phyloP scores from a whole-genome alignment of 192 early-diverging fungal species.

The Podila verticillata region DNA sequence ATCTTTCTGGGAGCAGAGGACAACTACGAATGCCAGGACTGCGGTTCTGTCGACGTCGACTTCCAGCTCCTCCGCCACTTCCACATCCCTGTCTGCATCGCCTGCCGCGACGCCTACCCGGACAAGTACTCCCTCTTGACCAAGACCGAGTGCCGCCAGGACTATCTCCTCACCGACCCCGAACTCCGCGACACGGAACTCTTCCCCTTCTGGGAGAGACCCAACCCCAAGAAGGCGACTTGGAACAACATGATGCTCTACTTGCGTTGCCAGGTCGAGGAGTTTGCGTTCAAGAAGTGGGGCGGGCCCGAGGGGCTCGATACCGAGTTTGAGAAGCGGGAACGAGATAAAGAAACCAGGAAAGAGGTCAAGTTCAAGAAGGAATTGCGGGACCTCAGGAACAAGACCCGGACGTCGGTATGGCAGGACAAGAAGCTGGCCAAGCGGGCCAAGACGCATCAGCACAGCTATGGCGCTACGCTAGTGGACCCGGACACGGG shows the following conservation, averaged over 20 bases:
- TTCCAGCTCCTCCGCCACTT: conserved; percentile 76
- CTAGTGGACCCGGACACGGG: conserved; percentile 61
- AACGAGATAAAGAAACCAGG: conserved; percentile 77
- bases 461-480: conserved; percentile 75
- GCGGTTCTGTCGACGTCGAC: conserved; percentile 87
- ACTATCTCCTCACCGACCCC: conserved; percentile 94
- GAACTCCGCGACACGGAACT: conserved; percentile 84
- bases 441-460: conserved; percentile 73
- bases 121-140: conserved; percentile 95
- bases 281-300: conserved; percentile 96
- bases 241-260: conserved; percentile 99
- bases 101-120: conserved; percentile 76
- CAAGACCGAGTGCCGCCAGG: conserved; percentile 88
- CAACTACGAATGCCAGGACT: conserved; percentile 83
- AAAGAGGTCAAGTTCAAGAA: conserved; percentile 88
- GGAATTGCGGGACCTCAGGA: conserved; percentile 63
- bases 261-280: conserved; percentile 86
- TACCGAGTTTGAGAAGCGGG: conserved; percentile 84
- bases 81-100: conserved; percentile 75
- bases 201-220: conserved; percentile 86
- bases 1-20: conserved; percentile 59
- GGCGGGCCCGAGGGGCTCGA: conserved; percentile 86
- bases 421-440: conserved; percentile 54
- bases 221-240: conserved; percentile 94
- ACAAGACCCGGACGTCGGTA: conserved; percentile 46